phyloP scores from a whole-genome alignment of 169 alveolate species.

The Cyclospora cayetanensis region DNA sequence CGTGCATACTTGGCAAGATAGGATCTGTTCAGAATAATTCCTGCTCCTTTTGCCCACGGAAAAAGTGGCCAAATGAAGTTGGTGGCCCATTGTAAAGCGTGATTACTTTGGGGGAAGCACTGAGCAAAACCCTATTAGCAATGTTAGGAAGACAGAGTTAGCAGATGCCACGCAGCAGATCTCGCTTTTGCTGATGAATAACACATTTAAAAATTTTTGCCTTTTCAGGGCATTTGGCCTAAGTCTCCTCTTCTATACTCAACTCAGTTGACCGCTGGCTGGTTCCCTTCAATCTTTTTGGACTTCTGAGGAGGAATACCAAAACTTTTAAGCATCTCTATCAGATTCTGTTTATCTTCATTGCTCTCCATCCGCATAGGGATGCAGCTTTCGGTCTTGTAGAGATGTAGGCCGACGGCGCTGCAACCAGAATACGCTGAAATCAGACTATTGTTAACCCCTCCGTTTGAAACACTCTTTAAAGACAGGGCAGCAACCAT shows the following conservation, averaged over 20 bases:
- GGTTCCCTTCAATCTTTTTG: neutral
- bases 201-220: too few relatives aligned
- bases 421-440: conserved; percentile 6
- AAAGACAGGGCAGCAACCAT: neutral
- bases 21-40: too few relatives aligned
- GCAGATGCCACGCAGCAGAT: too few relatives aligned
- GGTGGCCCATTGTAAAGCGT: too few relatives aligned
- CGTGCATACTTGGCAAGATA: too few relatives aligned
- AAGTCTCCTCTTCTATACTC: neutral
- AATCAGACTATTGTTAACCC: neutral
- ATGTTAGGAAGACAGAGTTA: too few relatives aligned
- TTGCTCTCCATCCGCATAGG: conserved; percentile 29
- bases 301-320: conserved; percentile 48
- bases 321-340: conserved; percentile 38
- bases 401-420: conserved; percentile 38
- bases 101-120: too few relatives aligned
- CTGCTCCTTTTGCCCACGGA: too few relatives aligned
- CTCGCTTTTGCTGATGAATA: too few relatives aligned
- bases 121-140: too few relatives aligned
- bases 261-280: conserved; percentile 37
- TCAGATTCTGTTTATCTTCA: conserved; percentile 30
- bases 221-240: too few relatives aligned
- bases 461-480: neutral
- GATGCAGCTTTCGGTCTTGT: conserved; percentile 51
- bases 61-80: too few relatives aligned